These are phyloP conservation scores for Paramecium bursaria DNA, from an alignment of 73 alveolate genomes.

Conservation along the genomic window DNA sequence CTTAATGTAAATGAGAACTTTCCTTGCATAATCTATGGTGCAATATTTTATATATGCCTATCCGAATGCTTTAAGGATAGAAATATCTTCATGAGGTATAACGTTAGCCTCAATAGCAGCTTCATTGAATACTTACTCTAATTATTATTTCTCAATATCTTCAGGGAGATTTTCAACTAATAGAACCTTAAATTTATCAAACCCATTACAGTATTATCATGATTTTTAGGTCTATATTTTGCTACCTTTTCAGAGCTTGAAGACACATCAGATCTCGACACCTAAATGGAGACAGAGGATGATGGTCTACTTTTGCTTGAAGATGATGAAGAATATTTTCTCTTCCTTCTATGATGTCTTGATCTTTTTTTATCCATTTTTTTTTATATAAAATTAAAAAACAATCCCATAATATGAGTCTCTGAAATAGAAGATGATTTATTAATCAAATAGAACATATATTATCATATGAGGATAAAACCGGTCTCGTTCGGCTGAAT, in stretches of 20 bases:
- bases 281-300: constrained; percentile 27
- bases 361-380: neutral
- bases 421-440: neutral
- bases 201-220: constrained; percentile 25
- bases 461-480: neutral
- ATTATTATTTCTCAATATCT: constrained; percentile 16
- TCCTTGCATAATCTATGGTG: constrained; percentile 56
- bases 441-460: neutral
- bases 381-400: neutral
- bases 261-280: constrained; percentile 36
- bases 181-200: neutral
- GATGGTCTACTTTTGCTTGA: constrained; percentile 46
- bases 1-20: constrained; percentile 26
- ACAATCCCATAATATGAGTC: neutral
- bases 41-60: constrained; percentile 58
- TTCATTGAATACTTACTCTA: constrained; percentile 24
- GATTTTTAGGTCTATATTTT: constrained; percentile 49
- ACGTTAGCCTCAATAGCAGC: constrained; percentile 58
- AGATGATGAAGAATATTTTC: constrained; percentile 18
- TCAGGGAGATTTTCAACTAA: constrained; percentile 54
- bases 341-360: constrained; percentile 29
- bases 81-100: constrained; percentile 52
- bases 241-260: constrained; percentile 49
- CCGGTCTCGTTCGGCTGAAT: neutral
- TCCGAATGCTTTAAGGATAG: constrained; percentile 50